Base-by-base conservation (phyloP, 2,329 filamentous ascomycete species). In the Ophiocordyceps sinensis region DNA sequence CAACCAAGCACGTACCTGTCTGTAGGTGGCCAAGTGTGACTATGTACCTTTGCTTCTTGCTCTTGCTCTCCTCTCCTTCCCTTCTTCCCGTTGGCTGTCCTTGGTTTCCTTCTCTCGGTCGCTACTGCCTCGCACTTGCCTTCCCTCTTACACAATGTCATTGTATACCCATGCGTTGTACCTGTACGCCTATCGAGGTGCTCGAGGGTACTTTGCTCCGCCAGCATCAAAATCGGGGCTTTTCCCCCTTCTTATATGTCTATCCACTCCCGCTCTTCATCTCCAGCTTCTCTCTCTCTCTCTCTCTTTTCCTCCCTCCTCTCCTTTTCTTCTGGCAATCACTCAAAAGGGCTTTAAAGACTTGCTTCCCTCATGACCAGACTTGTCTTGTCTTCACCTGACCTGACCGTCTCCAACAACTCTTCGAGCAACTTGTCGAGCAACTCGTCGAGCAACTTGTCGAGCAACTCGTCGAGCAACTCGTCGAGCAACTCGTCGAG, bases 211-310 rank as follows among this genome's bases (percentile, higher is more conserved):
- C 31, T 21, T 29, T 41, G 41, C 28, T n/a, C 23, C 26, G 38
- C 40, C 37, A 36, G 32, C 41, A 42, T 37, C 40, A 31, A 15
- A 14, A 17, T 15, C 32, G 4, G 14, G 1, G 3, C n/a, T 17
- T 23, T 43, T 41, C 46, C 44, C 44, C 46, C 47, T 49, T 53
- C 48, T 51, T 56, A 59, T 59, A 57, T 56, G 52, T 53, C 47
- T 55, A 58, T 53, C 49, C 56, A 51, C 51, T 53, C 52, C 55
- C 57, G 49, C 48, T 51, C 47, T 48, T 49, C 50, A 48, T 46
- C 39, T 12, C 15, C 31, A 17, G 21, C 19, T 5, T n/a, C 14
- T 15, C 26, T 26, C 51, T 49, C 51, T 40, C 31, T 34, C 14
- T 34, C 15, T n/a, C 31, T 34, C 31, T 14, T n/a, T n/a, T 34